phyloP scores from a whole-genome alignment of 1,284 basidiomycete genomes.

The Cystobasidium pallidum region DNA sequence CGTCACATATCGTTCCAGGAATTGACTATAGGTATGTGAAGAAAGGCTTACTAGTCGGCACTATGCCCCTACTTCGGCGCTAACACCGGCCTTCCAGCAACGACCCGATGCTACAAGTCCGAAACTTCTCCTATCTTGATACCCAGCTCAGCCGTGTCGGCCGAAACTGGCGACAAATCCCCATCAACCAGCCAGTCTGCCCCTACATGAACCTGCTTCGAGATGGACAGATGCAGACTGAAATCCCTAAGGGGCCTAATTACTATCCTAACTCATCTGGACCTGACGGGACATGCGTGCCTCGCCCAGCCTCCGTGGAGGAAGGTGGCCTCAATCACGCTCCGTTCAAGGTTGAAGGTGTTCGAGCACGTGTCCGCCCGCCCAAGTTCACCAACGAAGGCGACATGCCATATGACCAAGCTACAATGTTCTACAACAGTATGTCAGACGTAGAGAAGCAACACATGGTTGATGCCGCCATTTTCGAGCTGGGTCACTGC shows the following conservation, averaged over 20 bases:
- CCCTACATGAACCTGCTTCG: slow-evolving; percentile 71
- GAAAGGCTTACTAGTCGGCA: not conserved
- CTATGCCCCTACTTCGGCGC: no score
- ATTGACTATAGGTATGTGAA: slow-evolving; percentile 60
- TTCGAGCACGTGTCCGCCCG: slow-evolving; percentile 70
- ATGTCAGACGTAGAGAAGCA: slow-evolving; percentile 67
- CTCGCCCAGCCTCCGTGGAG: slow-evolving; percentile 48
- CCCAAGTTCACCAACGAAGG: slow-evolving; percentile 64
- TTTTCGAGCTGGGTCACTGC: slow-evolving; percentile 78
- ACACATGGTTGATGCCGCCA: slow-evolving; percentile 69
- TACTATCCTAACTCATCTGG: slow-evolving; percentile 68
- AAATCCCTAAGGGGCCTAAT: slow-evolving; percentile 69
- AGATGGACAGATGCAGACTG: slow-evolving; percentile 67
- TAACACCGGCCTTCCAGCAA: slow-evolving; percentile 62
- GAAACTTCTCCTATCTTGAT: slow-evolving; percentile 82
- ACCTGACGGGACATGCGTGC: slow-evolving; percentile 61
- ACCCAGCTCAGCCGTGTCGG: slow-evolving; percentile 70
- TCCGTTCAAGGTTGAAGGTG: slow-evolving; percentile 61
- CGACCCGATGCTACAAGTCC: slow-evolving; percentile 78
- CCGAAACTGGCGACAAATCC: slow-evolving; percentile 62
- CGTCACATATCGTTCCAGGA: slow-evolving; percentile 75
- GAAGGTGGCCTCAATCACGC: slow-evolving; percentile 64
- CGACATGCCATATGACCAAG: slow-evolving; percentile 68
- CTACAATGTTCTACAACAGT: slow-evolving; percentile 79
- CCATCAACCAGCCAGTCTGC: slow-evolving; percentile 79